Base-by-base conservation (phyloP, 2,329 filamentous ascomycete species). In the Penicillium sp. region DNA sequence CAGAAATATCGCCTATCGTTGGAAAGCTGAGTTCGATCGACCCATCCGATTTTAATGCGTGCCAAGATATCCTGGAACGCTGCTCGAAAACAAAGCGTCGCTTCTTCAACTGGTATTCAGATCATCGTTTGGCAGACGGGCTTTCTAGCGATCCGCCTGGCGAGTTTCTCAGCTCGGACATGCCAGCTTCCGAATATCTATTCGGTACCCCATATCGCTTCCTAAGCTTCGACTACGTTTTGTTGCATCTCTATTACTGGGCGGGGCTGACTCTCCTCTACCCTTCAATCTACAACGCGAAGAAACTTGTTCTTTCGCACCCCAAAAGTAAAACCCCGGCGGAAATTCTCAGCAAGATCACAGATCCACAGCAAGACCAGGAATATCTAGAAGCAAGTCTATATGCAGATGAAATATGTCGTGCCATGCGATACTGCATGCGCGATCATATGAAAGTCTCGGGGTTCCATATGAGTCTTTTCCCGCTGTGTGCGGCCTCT, bases 1-100 rank as follows among this genome's bases (percentile, higher is more conserved):
- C 51, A 37, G 45, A 53, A 13, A 36, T 53, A 11, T 39, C 44
- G 11, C 51, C 51, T 5, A 37, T 53, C 9, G 40, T 31, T 3
- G 14, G 26, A 1, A 36, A 24, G n/a, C n/a, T 53, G 13, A 18
- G n/a, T 2, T 11, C 45, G 4, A 13, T 31, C 14, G 26, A 31
- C 11, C 28, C 42, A 1, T 21, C 42, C 5, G 26, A 45, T 19
- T 21, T 18, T 5, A 11, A 21, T 31, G 26, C 42, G 5, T 45
- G 42, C 8, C 42, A 14, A 7, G 26, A 21, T 8, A 10, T 45
- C 1, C 11, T 45, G 11, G 24, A 31, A 5, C n/a, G 21, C 16
- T 19, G 42, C n/a, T 9, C 31, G 13, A 16, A 10, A 21, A 14
- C 26, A 9, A 31, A 45, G 26, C 13, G 28, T 6, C 26, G 19